Percentiles rank a stretch among this genome's conserved stretches.
Conservation (phyloP, 352 stramenopile genomes). For the Phytophthora macrochlamydospora region DNA sequence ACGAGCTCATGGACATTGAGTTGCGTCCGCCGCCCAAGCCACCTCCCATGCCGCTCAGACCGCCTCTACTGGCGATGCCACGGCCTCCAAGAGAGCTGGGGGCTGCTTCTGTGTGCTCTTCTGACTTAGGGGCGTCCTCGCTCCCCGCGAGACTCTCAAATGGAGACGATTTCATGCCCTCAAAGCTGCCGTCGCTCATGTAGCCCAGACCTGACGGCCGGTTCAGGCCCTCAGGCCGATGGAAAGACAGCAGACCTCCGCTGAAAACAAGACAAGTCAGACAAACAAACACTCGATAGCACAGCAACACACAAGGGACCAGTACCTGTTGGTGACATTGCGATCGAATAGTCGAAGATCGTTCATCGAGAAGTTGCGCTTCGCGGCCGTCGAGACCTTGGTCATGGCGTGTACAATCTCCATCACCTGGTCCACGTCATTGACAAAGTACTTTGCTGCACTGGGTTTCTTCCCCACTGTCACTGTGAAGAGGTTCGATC, state of each 20-base stretch:
- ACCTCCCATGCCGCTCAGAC: constrained; percentile 23
- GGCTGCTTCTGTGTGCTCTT: constrained; percentile 12
- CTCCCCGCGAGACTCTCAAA: constrained; percentile 32
- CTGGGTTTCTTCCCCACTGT: constrained; percentile 99
- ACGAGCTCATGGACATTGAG: constrained; percentile 88
- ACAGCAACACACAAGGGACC: constrained; percentile 5
- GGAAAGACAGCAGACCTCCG: constrained; percentile 34
- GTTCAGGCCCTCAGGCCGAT: constrained; percentile 27
- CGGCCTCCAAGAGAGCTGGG: constrained; percentile 21
- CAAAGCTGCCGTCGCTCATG: constrained; percentile 55
- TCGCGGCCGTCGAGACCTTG: constrained; percentile 83
- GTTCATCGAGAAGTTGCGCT: constrained; percentile 88
- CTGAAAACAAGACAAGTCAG: constrained; percentile 12
- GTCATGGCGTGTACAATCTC: constrained; percentile 91
- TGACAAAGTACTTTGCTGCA: constrained; percentile 97
- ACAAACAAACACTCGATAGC: constrained; percentile 11
- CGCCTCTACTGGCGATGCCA: constrained; percentile 33
- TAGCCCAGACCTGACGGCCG: constrained; percentile 33
- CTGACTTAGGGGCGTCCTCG: constrained; percentile 16
- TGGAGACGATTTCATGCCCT: constrained; percentile 45
- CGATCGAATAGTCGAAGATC: constrained; percentile 78
- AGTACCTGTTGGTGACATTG: constrained; percentile 52
- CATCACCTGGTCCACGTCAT: constrained; percentile 97
- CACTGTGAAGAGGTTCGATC: constrained; percentile 92
- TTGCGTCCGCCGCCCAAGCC: constrained; percentile 39